These are phyloP conservation scores for Pochonia chlamydosporia DNA, from an alignment of 2,329 filamentous ascomycete species.

Conservation along the genomic window DNA sequence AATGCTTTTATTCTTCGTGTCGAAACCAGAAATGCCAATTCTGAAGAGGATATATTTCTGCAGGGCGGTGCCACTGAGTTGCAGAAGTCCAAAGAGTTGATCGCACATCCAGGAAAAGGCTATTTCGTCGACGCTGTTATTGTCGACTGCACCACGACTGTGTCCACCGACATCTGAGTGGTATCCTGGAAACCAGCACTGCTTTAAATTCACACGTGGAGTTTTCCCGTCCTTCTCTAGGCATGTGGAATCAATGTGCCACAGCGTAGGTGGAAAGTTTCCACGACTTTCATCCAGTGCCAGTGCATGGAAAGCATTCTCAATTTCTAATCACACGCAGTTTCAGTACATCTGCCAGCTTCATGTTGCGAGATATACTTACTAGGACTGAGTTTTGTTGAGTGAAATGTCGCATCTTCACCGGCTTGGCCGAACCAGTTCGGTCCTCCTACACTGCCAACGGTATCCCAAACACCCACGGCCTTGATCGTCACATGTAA, in stretches of 20 bases:
- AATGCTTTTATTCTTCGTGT: background rate
- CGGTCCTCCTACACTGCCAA: constrained; percentile 19
- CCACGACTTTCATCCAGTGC: constrained; percentile 45
- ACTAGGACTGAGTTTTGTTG: constrained; percentile 16
- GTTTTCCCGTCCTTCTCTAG: constrained; percentile 9
- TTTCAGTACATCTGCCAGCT: constrained; percentile 9
- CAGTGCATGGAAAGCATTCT: constrained; percentile 50
- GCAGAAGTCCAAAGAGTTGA: background rate
- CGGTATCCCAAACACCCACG: constrained; percentile 16
- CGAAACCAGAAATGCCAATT: background rate
- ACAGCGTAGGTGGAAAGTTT: constrained; percentile 23
- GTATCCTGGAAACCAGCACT: constrained; percentile 19
- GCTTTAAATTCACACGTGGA: constrained; percentile 14
- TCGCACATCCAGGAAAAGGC: background rate
- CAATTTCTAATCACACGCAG: constrained; percentile 24
- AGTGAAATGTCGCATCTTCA: background rate
- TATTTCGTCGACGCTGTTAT: background rate
- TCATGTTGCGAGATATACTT: constrained; percentile 3
- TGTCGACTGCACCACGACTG: background rate
- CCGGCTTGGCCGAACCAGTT: constrained; percentile 10
- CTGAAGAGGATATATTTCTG: background rate
- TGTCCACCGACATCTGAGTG: background rate
- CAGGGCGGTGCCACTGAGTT: background rate
- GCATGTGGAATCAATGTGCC: constrained; percentile 14
- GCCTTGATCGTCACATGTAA: constrained; percentile 2